Evolutionary conservation across 208 protist species (phyloP).

Genomic region (Spongospora subterranea): DNA sequence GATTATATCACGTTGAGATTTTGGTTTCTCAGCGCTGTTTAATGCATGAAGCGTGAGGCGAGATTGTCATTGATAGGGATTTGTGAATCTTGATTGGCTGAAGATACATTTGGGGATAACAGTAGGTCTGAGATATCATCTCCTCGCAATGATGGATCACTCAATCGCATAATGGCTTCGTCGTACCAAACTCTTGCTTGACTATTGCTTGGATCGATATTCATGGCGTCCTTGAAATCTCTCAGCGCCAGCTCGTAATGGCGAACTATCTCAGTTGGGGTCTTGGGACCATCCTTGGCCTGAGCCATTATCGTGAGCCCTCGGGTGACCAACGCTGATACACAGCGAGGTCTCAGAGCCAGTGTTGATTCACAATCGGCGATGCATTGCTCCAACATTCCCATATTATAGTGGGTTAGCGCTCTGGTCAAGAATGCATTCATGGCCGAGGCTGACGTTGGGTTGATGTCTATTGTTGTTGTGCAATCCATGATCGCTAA

Average conservation of each 20-base stretch:
- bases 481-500: slow-evolving; percentile 46
- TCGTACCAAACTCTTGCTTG: slow-evolving; percentile 45
- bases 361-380: slow-evolving; percentile 44
- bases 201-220: slow-evolving; percentile 12
- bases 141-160: background rate
- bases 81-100: background rate
- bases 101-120: background rate
- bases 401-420: slow-evolving; percentile 51
- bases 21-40: too few relatives aligned
- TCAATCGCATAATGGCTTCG: background rate
- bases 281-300: slow-evolving; percentile 15
- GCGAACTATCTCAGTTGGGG: background rate
- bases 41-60: slow-evolving; percentile 34
- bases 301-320: slow-evolving; percentile 8
- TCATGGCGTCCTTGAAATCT: slow-evolving; percentile 39
- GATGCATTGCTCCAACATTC: background rate
- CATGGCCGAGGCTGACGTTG: background rate
- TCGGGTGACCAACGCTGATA: slow-evolving; percentile 25
- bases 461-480: slow-evolving; percentile 51
- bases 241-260: background rate
- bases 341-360: slow-evolving; percentile 10
- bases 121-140: background rate
- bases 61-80: background rate
- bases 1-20: too few relatives aligned
- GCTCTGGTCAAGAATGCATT: slow-evolving; percentile 36